These are phyloP conservation scores for Sphagnum tenellum DNA, from an alignment of 225 moss, liverwort and hornwort species.

Conservation along the genomic window DNA sequence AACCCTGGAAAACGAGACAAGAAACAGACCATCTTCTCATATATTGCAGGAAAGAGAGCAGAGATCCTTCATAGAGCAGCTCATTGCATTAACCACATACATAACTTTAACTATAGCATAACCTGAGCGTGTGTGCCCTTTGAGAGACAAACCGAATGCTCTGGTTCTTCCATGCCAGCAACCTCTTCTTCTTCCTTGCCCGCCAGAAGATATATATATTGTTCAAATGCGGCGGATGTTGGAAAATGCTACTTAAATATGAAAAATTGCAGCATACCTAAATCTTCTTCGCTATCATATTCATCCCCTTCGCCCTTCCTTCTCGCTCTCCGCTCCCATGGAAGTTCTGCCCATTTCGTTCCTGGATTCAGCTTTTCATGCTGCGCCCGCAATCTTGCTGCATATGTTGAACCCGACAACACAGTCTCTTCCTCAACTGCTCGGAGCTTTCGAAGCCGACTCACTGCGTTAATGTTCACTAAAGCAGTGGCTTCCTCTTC, in stretches of 20 bases:
- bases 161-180: slow-evolving; percentile 7
- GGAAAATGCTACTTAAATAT: too few relatives aligned
- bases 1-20: too few relatives aligned
- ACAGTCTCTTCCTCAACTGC: slow-evolving; percentile 43
- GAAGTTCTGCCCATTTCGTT: slow-evolving; percentile 80
- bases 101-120: too few relatives aligned
- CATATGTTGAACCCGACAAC: slow-evolving; percentile 65
- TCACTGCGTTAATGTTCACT: slow-evolving; percentile 47
- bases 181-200: slow-evolving; percentile 19
- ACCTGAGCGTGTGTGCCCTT: too few relatives aligned
- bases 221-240: too few relatives aligned
- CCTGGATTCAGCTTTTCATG: slow-evolving; percentile 65
- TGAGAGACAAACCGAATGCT: background rate
- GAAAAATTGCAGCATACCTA: background rate
- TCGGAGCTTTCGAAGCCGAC: slow-evolving; percentile 70
- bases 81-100: too few relatives aligned
- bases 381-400: slow-evolving; percentile 67
- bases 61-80: too few relatives aligned
- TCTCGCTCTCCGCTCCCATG: slow-evolving; percentile 49
- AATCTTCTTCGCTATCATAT: background rate
- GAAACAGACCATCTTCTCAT: too few relatives aligned
- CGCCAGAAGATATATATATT: slow-evolving; percentile 7
- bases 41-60: too few relatives aligned
- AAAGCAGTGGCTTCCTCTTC: slow-evolving; percentile 65
- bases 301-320: slow-evolving; percentile 18